A percentile compares a stretch with the other conserved stretches of the same genome.
phyloP scores from a whole-genome alignment of 176 grass and related monocot genomes.

The Triticum urartu region DNA sequence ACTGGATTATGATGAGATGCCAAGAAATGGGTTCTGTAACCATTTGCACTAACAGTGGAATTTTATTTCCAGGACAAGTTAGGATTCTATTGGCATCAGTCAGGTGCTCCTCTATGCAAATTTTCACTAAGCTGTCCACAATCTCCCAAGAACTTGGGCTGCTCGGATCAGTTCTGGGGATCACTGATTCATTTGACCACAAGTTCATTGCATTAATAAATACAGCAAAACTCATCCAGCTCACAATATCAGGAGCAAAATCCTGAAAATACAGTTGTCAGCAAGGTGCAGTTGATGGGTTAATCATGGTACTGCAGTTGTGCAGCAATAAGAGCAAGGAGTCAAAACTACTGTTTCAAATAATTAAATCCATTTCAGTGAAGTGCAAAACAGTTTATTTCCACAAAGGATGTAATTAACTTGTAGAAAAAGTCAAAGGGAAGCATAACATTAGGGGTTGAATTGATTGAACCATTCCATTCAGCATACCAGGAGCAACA shows the following conservation, averaged over 20 bases:
- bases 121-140: slow-evolving; percentile 68
- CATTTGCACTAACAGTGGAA: slow-evolving; percentile 67
- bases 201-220: slow-evolving; percentile 96
- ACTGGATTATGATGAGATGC: slow-evolving; percentile 82
- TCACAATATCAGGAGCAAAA: slow-evolving; percentile 68
- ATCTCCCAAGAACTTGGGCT: slow-evolving; percentile 64
- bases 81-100: slow-evolving; percentile 38
- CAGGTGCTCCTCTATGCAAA: slow-evolving; percentile 58
- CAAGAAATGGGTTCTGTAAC: slow-evolving; percentile 84
- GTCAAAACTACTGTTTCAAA: not conserved
- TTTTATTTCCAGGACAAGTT: slow-evolving; percentile 57
- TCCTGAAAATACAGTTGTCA: slow-evolving; percentile 55
- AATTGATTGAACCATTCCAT: not conserved
- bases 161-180: slow-evolving; percentile 32
- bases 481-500: not conserved
- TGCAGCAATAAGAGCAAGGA: not conserved
- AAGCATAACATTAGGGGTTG: not conserved
- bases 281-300: not conserved
- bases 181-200: slow-evolving; percentile 38
- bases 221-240: slow-evolving; percentile 83
- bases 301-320: not conserved
- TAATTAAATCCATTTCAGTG: not conserved
- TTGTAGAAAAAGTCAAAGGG: not conserved
- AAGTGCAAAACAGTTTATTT: not conserved
- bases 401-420: not conserved